Evolutionary conservation across 176 grass and related monocot species (phyloP).

Genomic region (Sorghum bicolor): Sorghum_bicolor_NCBIv3 NC_012878.2:5243001-5243500

Average conservation of each 20-base stretch:
- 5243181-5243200: slow-evolving; percentile 7
- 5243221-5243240: slow-evolving; percentile 42
- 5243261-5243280: neutral
- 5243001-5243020: slow-evolving; percentile 11
- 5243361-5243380: neutral
- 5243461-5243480: slow-evolving; percentile 9
- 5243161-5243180: slow-evolving; percentile 47
- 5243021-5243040: neutral
- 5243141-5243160: slow-evolving; percentile 11
- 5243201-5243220: neutral
- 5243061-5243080: neutral
- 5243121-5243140: neutral
- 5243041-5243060: neutral
- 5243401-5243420: neutral
- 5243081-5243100: neutral
- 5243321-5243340: neutral
- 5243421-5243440: neutral
- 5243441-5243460: slow-evolving; percentile 17
- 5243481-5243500: slow-evolving; percentile 4
- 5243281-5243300: slow-evolving; percentile 8
- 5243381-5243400: neutral
- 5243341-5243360: neutral
- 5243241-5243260: neutral
- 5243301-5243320: neutral
- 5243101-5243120: neutral